A percentile compares a stretch with the other conserved stretches of the same genome.
These are phyloP conservation scores for Apophysomyces elegans DNA, from an alignment of 371 early-diverging fungal species.

Conservation along the genomic window DNA sequence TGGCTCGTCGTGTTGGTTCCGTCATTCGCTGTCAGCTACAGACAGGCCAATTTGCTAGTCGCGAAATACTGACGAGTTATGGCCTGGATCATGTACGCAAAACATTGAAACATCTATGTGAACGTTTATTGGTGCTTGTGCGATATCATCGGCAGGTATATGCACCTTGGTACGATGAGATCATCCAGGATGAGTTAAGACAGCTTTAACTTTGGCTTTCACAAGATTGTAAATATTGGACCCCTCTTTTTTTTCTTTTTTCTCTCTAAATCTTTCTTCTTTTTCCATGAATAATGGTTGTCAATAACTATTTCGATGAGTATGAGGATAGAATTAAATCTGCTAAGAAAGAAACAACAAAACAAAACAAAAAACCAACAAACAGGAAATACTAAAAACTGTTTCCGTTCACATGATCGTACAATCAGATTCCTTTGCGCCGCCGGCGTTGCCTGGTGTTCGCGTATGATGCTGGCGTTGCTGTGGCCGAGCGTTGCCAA, in stretches of 20 bases:
- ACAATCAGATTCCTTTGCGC: constrained; percentile 47
- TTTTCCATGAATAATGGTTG: background rate
- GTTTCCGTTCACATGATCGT: constrained; percentile 36
- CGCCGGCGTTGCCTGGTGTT: constrained; percentile 26
- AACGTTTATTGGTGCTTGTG: constrained; percentile 51
- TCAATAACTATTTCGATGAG: background rate
- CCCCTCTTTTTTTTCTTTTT: too few relatives aligned
- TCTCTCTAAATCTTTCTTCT: background rate
- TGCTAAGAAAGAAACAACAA: background rate
- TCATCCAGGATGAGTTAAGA: constrained; percentile 35
- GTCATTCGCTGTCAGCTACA: constrained; percentile 59
- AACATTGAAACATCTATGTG: constrained; percentile 56
- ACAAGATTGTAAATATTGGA: background rate
- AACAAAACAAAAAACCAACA: background rate
- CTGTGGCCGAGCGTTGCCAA: constrained; percentile 46
- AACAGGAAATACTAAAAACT: background rate
- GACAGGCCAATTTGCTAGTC: constrained; percentile 50
- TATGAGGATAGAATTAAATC: constrained; percentile 1
- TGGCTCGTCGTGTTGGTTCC: constrained; percentile 63
- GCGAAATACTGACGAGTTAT: constrained; percentile 52
- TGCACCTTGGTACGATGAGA: constrained; percentile 65
- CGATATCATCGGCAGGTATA: constrained; percentile 74
- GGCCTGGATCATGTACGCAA: constrained; percentile 66
- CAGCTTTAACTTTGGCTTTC: constrained; percentile 5
- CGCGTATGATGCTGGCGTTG: constrained; percentile 43